Evolutionary conservation across 106 monocot species (phyloP).

Genomic region (Allium sativum): DNA sequence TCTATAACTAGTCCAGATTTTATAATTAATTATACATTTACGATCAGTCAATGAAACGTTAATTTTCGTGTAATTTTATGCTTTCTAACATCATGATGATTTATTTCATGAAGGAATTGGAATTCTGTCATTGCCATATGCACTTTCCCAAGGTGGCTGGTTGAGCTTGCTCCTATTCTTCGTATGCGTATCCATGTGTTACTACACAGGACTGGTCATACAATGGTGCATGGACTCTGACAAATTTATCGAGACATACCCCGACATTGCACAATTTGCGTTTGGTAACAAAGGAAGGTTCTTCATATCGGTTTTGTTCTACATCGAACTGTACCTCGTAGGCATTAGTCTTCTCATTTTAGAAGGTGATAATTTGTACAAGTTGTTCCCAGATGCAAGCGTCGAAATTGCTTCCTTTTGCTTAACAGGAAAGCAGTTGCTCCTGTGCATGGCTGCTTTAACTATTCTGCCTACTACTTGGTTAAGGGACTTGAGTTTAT

Average conservation of each 20-base stretch:
- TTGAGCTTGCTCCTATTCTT: constrained; percentile 39
- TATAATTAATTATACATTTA: no score
- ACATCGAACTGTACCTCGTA: constrained; percentile 3
- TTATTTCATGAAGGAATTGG: constrained; percentile 32
- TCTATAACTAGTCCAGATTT: no score
- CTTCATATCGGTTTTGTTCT: not conserved
- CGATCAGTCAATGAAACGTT: no score
- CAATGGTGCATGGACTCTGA: constrained; percentile 9
- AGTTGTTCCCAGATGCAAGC: constrained; percentile 30
- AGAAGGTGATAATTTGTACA: constrained; percentile 63
- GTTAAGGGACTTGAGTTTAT: constrained; percentile 35
- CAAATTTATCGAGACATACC: not conserved
- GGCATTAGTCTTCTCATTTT: constrained; percentile 51
- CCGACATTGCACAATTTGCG: constrained; percentile 3
- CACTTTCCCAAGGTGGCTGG: constrained; percentile 56
- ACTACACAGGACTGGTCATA: constrained; percentile 5
- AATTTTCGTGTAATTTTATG: no score
- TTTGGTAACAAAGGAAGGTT: constrained; percentile 7
- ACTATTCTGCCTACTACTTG: constrained; percentile 54
- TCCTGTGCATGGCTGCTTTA: constrained; percentile 32
- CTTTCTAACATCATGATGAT: not conserved
- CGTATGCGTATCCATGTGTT: constrained; percentile 17
- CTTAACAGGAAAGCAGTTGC: constrained; percentile 34
- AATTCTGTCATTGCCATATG: constrained; percentile 57
- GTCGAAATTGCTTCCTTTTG: constrained; percentile 11